These are phyloP conservation scores for Talaromyces sp. DNA, from an alignment of 2,329 filamentous ascomycete species.

Conservation along the genomic window DNA sequence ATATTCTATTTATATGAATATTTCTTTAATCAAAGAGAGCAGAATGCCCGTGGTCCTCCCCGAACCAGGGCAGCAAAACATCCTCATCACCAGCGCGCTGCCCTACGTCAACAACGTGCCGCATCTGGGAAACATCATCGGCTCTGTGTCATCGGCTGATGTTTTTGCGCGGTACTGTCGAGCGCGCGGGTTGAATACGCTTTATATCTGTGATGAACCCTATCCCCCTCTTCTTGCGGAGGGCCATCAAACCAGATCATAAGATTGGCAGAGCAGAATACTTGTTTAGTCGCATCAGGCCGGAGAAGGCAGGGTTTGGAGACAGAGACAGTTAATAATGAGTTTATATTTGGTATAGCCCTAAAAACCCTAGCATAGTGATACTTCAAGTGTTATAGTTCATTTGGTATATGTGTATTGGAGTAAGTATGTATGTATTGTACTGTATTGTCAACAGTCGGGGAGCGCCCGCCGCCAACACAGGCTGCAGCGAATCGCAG, in stretches of 20 bases:
- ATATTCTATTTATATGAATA: no score
- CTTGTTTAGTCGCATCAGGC: background rate
- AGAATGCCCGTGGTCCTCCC: background rate
- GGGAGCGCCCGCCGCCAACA: background rate
- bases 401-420: no score
- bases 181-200: conserved; percentile 46
- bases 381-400: no score
- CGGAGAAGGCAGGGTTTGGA: background rate
- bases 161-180: conserved; percentile 46
- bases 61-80: conserved; percentile 28
- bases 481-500: background rate
- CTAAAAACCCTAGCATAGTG: no score
- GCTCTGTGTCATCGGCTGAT: conserved; percentile 48
- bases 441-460: background rate
- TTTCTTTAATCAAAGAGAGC: no score
- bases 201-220: conserved; percentile 46
- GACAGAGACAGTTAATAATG: background rate
- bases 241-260: background rate
- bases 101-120: conserved; percentile 54
- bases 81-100: conserved; percentile 53
- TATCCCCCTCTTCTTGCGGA: background rate
- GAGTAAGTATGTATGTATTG: background rate
- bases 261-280: conserved; percentile 19
- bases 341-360: no score
- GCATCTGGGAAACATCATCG: conserved; percentile 49